Percentiles rank a stretch among this genome's conserved stretches.
Conservation (phyloP, 805 yeast genomes). For the Kodamaea laetipori region DNA sequence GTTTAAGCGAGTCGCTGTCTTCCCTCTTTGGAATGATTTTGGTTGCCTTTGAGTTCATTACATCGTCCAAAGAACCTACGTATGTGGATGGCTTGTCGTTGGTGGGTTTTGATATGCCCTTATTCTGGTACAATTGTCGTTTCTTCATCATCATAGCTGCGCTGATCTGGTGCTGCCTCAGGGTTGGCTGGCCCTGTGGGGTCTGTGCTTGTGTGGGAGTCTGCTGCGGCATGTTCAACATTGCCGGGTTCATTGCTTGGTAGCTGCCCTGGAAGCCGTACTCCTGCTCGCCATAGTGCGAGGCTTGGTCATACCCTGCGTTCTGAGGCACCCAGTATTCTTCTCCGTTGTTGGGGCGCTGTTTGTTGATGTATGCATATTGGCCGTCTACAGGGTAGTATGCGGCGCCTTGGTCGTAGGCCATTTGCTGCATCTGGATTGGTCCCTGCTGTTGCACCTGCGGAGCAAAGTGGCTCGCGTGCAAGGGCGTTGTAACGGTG, state of each 20-base stretch:
- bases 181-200: conserved; percentile 20
- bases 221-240: conserved; percentile 7
- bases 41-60: conserved; percentile 14
- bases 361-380: conserved; percentile 8
- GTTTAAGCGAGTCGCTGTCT: conserved; percentile 8
- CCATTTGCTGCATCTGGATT: conserved; percentile 8
- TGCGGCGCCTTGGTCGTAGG: conserved; percentile 9
- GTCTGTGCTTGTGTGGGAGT: conserved; percentile 11
- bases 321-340: conserved; percentile 21
- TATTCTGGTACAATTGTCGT: conserved; percentile 25
- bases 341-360: conserved; percentile 5
- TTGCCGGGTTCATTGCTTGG: conserved; percentile 20
- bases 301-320: conserved; percentile 12
- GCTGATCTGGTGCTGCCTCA: conserved; percentile 35
- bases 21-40: conserved; percentile 11
- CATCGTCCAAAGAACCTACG: conserved; percentile 13
- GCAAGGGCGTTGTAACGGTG: conserved; percentile 13
- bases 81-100: conserved; percentile 6
- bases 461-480: conserved; percentile 9
- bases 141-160: conserved; percentile 38
- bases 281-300: conserved; percentile 16
- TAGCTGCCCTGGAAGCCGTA: conserved; percentile 14
- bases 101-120: conserved; percentile 10
- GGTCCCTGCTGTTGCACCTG: conserved; percentile 10
- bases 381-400: conserved; percentile 10